phyloP scores from a whole-genome alignment of 1,139 yeast genomes.

The Kodamaea anthophila region DNA sequence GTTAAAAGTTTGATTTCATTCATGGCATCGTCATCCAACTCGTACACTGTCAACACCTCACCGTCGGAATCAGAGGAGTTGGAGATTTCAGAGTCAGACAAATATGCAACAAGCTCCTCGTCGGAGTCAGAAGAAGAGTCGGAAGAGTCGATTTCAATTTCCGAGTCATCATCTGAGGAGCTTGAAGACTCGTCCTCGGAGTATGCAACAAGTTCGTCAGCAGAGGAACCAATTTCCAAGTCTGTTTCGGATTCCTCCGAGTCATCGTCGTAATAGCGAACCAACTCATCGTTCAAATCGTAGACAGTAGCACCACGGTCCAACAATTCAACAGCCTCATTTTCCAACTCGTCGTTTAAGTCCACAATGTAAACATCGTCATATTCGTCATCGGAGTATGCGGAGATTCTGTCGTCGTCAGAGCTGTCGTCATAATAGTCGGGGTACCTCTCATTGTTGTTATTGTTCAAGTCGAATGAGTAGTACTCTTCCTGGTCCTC shows the following conservation, averaged over 20 bases:
- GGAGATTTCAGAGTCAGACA: slow-evolving; percentile 2
- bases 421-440: slow-evolving; percentile 9
- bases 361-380: slow-evolving; percentile 20
- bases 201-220: slow-evolving; percentile 10
- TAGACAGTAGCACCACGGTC: slow-evolving; percentile 31
- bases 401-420: slow-evolving; percentile 10
- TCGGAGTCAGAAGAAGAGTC: slow-evolving; percentile 4
- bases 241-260: slow-evolving; percentile 13
- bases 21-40: background rate
- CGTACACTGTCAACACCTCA: slow-evolving; percentile 1
- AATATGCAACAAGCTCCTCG: background rate
- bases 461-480: slow-evolving; percentile 17
- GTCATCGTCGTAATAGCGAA: slow-evolving; percentile 31
- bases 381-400: slow-evolving; percentile 10
- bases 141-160: slow-evolving; percentile 12
- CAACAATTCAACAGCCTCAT: slow-evolving; percentile 28
- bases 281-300: slow-evolving; percentile 38
- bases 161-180: slow-evolving; percentile 13
- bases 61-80: slow-evolving; percentile 7
- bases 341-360: slow-evolving; percentile 34
- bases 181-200: slow-evolving; percentile 33
- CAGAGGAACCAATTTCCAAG: slow-evolving; percentile 5
- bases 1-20: background rate
- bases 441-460: slow-evolving; percentile 8
- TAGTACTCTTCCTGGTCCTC: slow-evolving; percentile 18